phyloP scores from a whole-genome alignment of 2,329 filamentous ascomycete genomes.

The Fusarium gaditjirri region DNA sequence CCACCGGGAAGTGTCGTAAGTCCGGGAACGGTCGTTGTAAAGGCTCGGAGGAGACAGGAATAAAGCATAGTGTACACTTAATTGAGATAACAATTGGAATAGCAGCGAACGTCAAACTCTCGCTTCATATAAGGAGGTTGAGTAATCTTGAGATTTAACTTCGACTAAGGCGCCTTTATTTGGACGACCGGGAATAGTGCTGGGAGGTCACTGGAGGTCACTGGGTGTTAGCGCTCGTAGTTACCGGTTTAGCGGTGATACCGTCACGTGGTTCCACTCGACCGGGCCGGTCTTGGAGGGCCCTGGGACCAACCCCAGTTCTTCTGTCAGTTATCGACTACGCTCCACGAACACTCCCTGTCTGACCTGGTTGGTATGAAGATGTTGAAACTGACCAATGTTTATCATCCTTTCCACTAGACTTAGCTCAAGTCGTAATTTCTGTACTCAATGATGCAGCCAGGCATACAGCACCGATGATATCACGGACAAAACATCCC shows the following conservation, averaged over 20 bases:
- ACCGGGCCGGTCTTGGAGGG: neutral
- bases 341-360: neutral
- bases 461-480: neutral
- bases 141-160: neutral
- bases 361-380: neutral
- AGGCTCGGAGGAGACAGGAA: neutral
- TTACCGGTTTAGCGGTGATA: neutral
- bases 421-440: neutral
- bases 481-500: neutral
- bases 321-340: neutral
- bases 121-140: neutral
- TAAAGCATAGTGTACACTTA: neutral
- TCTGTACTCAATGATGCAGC: neutral
- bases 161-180: neutral
- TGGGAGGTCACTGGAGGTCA: neutral
- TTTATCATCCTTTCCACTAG: rapidly evolving
- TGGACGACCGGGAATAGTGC: neutral
- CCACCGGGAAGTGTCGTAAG: neutral
- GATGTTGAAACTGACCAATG: neutral
- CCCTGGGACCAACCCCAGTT: neutral
- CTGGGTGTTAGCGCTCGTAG: neutral
- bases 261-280: constrained; percentile 1
- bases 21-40: neutral
- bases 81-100: neutral
- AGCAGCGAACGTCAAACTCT: neutral